These are phyloP conservation scores for Tolypocladium cylindrosporum DNA, from an alignment of 2,329 filamentous ascomycete genomes.

Conservation along the genomic window DNA sequence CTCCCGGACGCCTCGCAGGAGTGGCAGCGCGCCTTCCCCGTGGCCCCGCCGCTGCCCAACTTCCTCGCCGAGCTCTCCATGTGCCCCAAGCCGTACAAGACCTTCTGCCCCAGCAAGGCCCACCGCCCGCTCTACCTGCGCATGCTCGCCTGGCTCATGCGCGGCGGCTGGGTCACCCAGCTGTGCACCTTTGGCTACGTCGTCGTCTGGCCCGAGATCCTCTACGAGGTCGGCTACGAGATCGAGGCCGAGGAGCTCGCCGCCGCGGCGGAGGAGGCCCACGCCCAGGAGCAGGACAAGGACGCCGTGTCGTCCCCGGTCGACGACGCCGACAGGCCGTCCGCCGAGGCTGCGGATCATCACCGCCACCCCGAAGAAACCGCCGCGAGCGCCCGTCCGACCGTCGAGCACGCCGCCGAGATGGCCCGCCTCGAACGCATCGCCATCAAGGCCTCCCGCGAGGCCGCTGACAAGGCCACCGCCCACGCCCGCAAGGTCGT, in stretches of 20 bases:
- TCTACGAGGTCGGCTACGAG: constrained; percentile 67
- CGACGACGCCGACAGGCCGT: background rate
- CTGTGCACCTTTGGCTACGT: constrained; percentile 87
- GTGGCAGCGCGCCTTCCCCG: constrained; percentile 73
- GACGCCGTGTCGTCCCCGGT: background rate
- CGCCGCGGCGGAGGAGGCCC: constrained; percentile 16
- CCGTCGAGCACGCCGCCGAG: constrained; percentile 47
- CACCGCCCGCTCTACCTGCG: constrained; percentile 82
- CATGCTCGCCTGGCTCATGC: constrained; percentile 87
- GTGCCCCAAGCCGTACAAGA: constrained; percentile 71
- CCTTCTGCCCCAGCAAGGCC: constrained; percentile 75
- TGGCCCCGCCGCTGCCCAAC: constrained; percentile 71
- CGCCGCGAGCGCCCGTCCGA: constrained; percentile 22
- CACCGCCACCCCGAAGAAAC: constrained; percentile 9
- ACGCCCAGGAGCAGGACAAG: constrained; percentile 2
- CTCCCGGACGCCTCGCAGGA: constrained; percentile 58
- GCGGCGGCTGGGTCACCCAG: constrained; percentile 88
- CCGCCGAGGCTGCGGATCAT: background rate
- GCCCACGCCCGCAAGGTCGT: constrained; percentile 40
- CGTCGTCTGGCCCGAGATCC: constrained; percentile 71
- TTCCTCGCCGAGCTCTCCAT: constrained; percentile 79
- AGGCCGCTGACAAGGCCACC: constrained; percentile 45
- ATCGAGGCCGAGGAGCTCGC: constrained; percentile 56
- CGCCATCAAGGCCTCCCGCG: constrained; percentile 42
- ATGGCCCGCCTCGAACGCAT: constrained; percentile 51